Evolutionary conservation across 1,284 basidiomycete genomes (phyloP).

Genomic region (Ustilago bromivora): DNA sequence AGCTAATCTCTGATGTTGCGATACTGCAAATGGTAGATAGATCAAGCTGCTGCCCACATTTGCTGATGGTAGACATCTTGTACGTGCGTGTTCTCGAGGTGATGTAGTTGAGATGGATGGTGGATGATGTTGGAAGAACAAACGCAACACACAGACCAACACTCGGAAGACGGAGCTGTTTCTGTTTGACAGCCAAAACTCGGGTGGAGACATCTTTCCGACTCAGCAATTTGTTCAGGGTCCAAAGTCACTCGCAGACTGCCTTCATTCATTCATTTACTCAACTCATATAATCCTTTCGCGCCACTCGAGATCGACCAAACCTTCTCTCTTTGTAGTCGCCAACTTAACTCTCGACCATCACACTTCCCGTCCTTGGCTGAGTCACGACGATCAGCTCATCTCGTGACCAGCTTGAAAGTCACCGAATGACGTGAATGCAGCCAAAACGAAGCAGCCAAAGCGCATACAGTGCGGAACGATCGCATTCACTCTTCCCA

Average conservation of each 20-base stretch:
- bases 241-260: conserved; percentile 11
- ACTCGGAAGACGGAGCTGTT: conserved; percentile 31
- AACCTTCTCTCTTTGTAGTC: conserved; percentile 1
- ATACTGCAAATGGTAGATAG: background rate
- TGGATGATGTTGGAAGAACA: background rate
- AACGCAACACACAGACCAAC: conserved; percentile 8
- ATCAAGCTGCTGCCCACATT: conserved; percentile 8
- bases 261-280: background rate
- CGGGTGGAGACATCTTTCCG: conserved; percentile 5
- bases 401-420: background rate
- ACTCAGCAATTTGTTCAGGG: conserved; percentile 13
- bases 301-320: background rate
- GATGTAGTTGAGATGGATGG: background rate
- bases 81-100: background rate
- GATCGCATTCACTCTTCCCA: background rate
- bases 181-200: conserved; percentile 17
- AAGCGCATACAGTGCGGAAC: background rate
- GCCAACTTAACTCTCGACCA: conserved; percentile 2
- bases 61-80: conserved; percentile 30
- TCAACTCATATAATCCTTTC: background rate
- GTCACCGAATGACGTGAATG: background rate
- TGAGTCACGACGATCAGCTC: background rate
- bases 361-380: conserved; percentile 2
- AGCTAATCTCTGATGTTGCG: background rate
- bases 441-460: background rate